Evolutionary conservation across 768 basidiomycete genomes (phyloP), one percentile per base, ranked within the genome.

Genomic region (Amanita exitialis): DNA sequence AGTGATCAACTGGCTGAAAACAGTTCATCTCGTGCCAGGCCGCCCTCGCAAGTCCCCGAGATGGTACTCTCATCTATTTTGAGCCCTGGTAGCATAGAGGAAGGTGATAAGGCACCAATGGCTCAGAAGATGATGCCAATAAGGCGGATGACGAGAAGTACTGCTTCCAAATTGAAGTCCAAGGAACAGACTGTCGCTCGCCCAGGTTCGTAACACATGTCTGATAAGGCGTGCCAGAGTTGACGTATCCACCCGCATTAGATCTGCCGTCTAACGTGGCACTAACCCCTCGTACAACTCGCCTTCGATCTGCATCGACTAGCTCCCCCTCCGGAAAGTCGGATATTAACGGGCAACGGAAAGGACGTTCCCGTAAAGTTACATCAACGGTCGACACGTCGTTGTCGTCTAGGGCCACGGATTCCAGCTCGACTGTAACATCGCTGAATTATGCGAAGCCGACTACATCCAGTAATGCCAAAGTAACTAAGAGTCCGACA

Each of bases 131-230:
- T 59, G 15, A 47, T 57, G 18, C 51, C 59, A 20, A 57, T 59
- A 8, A 53, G 52, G 47, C 66, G 69, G 18, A 61, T 69, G 25
- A 71, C 71, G 10, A 65, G 71, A 35, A 72, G 71, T 52, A 54
- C 54, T 4, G 66, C 68, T 9, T 60, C 56, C 13, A 66, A 57
- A 54, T 58, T 61, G 53, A 64, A 62, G 32, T 3, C 42, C 25
- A 56, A 55, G 5, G 47, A 53, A 25, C 20, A 23, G 20, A 32
- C 32, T 21, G 25, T n/a, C 32, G 25, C 49, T 35, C 56, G 47
- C 20, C 37, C 43, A 45, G 54, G 57, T 58, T 53, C 12, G 52
- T 45, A 16, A 2, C 28, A 32, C 32, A 34, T 18, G 16, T 35
- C 25, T 9, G 13, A 13, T 5, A 35, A 44, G 16, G 15, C 15